Evolutionary conservation across 2,329 filamentous ascomycete genomes (phyloP).

Genomic region (Clarireedia sp.): DNA sequence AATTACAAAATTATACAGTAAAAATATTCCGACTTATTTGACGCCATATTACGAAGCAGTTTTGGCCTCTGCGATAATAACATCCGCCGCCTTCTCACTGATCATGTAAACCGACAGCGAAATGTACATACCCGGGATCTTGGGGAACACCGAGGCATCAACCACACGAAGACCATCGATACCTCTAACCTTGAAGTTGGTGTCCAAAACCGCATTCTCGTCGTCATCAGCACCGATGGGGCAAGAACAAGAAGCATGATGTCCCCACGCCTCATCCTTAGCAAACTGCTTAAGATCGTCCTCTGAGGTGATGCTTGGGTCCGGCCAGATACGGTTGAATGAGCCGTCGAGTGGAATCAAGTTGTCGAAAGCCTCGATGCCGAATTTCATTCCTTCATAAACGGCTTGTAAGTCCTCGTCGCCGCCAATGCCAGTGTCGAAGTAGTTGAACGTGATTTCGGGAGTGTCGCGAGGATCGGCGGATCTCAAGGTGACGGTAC

Average conservation of each 20-base stretch:
- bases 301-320: slow-evolving; percentile 28
- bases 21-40: no score
- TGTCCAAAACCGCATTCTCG: slow-evolving; percentile 37
- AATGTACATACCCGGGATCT: slow-evolving; percentile 43
- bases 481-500: slow-evolving; percentile 52
- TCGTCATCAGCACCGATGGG: slow-evolving; percentile 43
- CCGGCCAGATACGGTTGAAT: slow-evolving; percentile 38
- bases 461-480: slow-evolving; percentile 57
- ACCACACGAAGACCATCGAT: slow-evolving; percentile 43
- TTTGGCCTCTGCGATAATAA: slow-evolving; percentile 4
- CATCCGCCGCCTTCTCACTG: slow-evolving; percentile 46
- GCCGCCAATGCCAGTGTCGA: slow-evolving; percentile 25
- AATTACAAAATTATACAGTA: no score
- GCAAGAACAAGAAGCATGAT: slow-evolving; percentile 48
- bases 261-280: slow-evolving; percentile 44
- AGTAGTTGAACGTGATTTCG: slow-evolving; percentile 54
- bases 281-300: slow-evolving; percentile 40
- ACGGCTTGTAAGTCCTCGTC: slow-evolving; percentile 15
- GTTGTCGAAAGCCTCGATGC: slow-evolving; percentile 32
- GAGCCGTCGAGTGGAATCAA: slow-evolving; percentile 32
- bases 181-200: slow-evolving; percentile 30
- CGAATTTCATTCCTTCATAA: slow-evolving; percentile 13
- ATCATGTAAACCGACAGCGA: slow-evolving; percentile 46
- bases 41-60: no score
- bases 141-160: slow-evolving; percentile 50